phyloP scores from a whole-genome alignment of 208 protist genomes.

The Lotmaria passim region DNA sequence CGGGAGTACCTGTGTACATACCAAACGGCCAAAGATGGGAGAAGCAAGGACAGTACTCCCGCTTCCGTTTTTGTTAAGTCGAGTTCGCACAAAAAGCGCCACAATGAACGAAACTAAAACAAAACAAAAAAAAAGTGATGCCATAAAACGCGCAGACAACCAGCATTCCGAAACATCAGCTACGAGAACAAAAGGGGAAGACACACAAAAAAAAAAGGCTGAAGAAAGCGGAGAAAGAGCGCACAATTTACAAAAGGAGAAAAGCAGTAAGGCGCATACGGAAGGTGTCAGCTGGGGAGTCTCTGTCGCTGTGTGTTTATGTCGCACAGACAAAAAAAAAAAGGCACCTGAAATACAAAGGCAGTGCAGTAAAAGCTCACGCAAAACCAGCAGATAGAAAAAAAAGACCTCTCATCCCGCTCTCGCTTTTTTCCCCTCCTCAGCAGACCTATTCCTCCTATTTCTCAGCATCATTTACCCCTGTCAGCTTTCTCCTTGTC shows the following conservation, averaged over 20 bases:
- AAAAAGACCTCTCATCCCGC: not conserved
- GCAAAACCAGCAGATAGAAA: not conserved
- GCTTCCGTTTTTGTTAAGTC: not conserved
- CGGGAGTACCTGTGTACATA: not conserved
- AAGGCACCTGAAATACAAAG: not conserved
- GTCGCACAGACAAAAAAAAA: not conserved
- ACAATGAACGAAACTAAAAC: slow-evolving; percentile 3
- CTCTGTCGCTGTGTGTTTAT: not conserved
- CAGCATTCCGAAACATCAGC: slow-evolving; percentile 10
- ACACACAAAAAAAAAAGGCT: slow-evolving; percentile 13
- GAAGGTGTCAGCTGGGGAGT: not conserved
- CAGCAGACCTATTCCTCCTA: no score
- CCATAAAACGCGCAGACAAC: not conserved
- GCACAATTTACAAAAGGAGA: not conserved
- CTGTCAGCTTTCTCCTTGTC: no score
- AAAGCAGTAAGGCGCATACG: not conserved
- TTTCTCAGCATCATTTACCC: no score
- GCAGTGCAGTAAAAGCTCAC: not conserved
- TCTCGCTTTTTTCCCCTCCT: no score
- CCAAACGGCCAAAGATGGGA: not conserved
- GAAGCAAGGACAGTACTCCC: slow-evolving; percentile 4
- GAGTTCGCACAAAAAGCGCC: slow-evolving; percentile 1
- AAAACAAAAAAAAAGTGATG: slow-evolving; percentile 12
- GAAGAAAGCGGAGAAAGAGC: not conserved
- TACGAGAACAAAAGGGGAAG: slow-evolving; percentile 12